Evolutionary conservation across 495 filamentous ascomycete genomes (phyloP).

Genomic region (Coniosporium apollinis): DNA sequence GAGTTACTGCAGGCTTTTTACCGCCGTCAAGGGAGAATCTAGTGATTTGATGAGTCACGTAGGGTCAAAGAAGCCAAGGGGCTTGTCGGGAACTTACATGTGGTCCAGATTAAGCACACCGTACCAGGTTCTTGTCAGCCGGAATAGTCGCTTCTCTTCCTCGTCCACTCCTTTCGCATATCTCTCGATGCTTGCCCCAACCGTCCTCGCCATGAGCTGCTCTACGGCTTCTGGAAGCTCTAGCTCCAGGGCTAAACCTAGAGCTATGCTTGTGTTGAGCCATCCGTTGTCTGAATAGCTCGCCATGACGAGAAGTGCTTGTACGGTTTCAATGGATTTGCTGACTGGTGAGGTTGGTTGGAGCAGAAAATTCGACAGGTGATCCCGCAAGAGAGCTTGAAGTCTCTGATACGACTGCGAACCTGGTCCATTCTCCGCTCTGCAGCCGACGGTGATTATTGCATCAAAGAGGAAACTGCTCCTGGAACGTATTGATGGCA

Average conservation of each 20-base stretch:
- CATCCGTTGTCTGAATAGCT: conserved; percentile 34
- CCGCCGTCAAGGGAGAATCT: conserved; percentile 36
- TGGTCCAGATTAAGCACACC: conserved; percentile 31
- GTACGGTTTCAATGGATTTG: conserved; percentile 29
- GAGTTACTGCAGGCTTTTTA: conserved; percentile 29
- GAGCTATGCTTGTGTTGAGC: conserved; percentile 29
- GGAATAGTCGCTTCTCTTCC: conserved; percentile 26
- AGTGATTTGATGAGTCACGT: neutral
- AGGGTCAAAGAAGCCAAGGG: conserved; percentile 1
- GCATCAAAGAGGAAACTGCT: conserved; percentile 21
- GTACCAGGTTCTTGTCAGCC: conserved; percentile 30
- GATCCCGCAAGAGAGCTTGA: conserved; percentile 7
- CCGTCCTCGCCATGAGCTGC: no score
- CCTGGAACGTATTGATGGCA: conserved; percentile 4
- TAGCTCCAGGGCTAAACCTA: conserved; percentile 30
- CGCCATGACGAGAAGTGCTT: conserved; percentile 31
- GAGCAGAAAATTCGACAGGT: conserved; percentile 26
- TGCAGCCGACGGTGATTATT: conserved; percentile 33
- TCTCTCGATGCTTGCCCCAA: no score
- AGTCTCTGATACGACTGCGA: conserved; percentile 14
- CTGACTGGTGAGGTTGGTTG: conserved; percentile 18
- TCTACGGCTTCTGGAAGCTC: conserved; percentile 28
- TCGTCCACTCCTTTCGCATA: no score
- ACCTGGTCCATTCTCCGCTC: conserved; percentile 22
- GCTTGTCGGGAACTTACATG: conserved; percentile 24